Percentiles rank a stretch among this genome's conserved stretches.
Conservation (phyloP, 2,329 filamentous ascomycete species). For the Cladosporium sp. region DNA sequence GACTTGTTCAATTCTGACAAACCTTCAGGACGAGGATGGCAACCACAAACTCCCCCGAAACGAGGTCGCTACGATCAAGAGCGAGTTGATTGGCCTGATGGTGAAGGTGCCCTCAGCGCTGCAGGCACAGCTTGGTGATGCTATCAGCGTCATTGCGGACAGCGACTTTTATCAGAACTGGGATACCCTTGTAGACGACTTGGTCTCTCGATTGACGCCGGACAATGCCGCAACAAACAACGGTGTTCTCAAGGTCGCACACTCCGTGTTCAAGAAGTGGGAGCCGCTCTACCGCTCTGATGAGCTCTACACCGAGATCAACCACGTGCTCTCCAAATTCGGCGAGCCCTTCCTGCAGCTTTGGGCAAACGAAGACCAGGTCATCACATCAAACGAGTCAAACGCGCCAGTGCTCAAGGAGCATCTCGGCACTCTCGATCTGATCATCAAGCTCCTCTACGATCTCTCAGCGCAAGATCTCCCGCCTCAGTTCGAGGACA, state of each 20-base stretch:
- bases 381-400: constrained; percentile 67
- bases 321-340: constrained; percentile 86
- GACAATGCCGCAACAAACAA: constrained; percentile 82
- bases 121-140: constrained; percentile 90
- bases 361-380: constrained; percentile 66
- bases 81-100: constrained; percentile 94
- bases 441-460: constrained; percentile 88
- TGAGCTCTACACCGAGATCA: constrained; percentile 89
- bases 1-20: constrained; percentile 18
- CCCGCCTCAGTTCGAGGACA: constrained; percentile 88
- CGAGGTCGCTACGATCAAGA: constrained; percentile 88
- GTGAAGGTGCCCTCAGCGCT: constrained; percentile 82
- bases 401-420: constrained; percentile 70
- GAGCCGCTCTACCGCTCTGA: constrained; percentile 89
- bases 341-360: constrained; percentile 76
- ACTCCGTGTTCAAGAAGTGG: constrained; percentile 97
- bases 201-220: constrained; percentile 79
- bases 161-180: constrained; percentile 95
- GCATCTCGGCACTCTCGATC: constrained; percentile 79
- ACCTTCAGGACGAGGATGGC: constrained; percentile 73
- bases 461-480: constrained; percentile 97
- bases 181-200: constrained; percentile 92
- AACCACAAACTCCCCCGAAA: constrained; percentile 79
- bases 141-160: constrained; percentile 94
- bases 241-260: constrained; percentile 92